Conservation (phyloP, 192 early-diverging fungal genomes). For the Backusella mclennaniae region DNA sequence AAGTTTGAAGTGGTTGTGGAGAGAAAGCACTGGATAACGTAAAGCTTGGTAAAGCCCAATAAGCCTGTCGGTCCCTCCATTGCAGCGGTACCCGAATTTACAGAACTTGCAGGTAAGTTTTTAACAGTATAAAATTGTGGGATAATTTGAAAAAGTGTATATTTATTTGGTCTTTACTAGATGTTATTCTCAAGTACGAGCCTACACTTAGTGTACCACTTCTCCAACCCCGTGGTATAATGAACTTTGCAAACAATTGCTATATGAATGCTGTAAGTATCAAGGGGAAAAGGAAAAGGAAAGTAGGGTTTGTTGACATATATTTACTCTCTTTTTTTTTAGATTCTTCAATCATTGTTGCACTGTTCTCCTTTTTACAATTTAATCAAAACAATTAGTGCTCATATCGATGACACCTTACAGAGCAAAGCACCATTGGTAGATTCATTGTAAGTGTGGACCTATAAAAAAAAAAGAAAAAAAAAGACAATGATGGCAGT, state of each 20-base stretch:
- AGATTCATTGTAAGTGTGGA: conserved; percentile 72
- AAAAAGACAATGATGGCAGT: not conserved
- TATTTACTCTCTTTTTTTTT: not conserved
- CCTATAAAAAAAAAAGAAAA: too few relatives aligned
- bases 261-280: conserved; percentile 93
- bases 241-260: conserved; percentile 97
- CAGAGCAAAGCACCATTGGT: conserved; percentile 79
- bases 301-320: not conserved
- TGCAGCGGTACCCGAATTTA: conserved; percentile 14
- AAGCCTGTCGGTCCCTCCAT: not conserved
- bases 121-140: not conserved
- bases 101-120: conserved; percentile 24
- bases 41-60: not conserved
- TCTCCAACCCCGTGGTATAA: conserved; percentile 84
- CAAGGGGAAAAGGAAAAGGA: not conserved
- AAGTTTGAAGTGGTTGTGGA: too few relatives aligned
- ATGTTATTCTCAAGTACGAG: conserved; percentile 43
- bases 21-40: too few relatives aligned
- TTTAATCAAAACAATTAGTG: conserved; percentile 65
- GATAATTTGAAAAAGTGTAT: not conserved
- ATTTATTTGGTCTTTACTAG: conserved; percentile 12
- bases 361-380: conserved; percentile 94
- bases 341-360: conserved; percentile 86
- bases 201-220: conserved; percentile 38
- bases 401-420: conserved; percentile 66